Conservation (phyloP, 1,139 yeast species). For the Blastobotrys malaysiensis region DNA sequence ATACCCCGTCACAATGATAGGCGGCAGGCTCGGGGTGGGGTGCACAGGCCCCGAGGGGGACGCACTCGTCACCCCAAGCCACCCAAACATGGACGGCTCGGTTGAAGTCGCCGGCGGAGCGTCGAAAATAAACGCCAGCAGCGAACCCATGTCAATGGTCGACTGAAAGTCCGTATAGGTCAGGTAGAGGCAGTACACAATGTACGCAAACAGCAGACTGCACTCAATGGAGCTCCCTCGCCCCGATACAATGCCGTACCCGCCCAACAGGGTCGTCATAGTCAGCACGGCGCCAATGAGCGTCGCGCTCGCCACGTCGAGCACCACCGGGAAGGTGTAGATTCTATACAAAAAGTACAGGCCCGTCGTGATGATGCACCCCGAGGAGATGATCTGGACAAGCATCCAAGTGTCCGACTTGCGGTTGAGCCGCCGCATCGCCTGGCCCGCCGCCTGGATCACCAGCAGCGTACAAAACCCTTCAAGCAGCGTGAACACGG, state of each 20-base stretch:
- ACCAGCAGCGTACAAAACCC: slow-evolving; percentile 88
- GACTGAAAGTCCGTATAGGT: slow-evolving; percentile 64
- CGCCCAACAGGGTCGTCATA: slow-evolving; percentile 63
- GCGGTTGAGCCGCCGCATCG: slow-evolving; percentile 65
- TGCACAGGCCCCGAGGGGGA: slow-evolving; percentile 4
- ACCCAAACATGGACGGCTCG: slow-evolving; percentile 1
- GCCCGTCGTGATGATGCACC: slow-evolving; percentile 69
- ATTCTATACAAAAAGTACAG: slow-evolving; percentile 77
- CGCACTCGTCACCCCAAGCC: not conserved
- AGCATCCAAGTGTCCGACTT: slow-evolving; percentile 79
- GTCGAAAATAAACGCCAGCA: slow-evolving; percentile 24
- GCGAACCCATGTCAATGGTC: slow-evolving; percentile 23
- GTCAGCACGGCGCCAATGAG: slow-evolving; percentile 82
- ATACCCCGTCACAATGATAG: slow-evolving; percentile 34
- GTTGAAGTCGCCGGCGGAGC: slow-evolving; percentile 11
- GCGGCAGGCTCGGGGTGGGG: slow-evolving; percentile 33
- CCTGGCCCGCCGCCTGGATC: slow-evolving; percentile 87
- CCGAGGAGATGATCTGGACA: slow-evolving; percentile 65
- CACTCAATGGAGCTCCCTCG: slow-evolving; percentile 87
- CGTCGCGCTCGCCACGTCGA: slow-evolving; percentile 70
- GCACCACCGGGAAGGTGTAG: slow-evolving; percentile 63
- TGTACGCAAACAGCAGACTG: slow-evolving; percentile 78
- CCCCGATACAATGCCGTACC: slow-evolving; percentile 78
- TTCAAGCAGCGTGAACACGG: slow-evolving; percentile 80
- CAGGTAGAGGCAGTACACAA: slow-evolving; percentile 87